Percentiles rank a stretch among this genome's conserved stretches.
Evolutionary conservation across 306 rosid species (phyloP).

Genomic region (Gillenia trifoliata): DNA sequence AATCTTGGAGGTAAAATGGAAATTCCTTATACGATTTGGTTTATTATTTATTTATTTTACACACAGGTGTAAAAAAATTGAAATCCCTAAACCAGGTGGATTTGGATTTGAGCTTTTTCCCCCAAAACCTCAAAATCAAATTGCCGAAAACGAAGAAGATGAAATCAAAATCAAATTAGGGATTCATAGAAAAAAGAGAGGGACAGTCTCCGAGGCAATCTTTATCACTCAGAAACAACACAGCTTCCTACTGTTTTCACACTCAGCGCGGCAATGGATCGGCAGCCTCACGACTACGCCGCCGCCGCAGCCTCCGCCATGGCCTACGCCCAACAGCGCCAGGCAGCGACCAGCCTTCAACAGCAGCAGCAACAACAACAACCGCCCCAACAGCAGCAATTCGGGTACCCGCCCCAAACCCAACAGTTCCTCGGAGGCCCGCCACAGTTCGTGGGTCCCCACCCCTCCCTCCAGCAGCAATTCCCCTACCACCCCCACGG

Average conservation of each 20-base stretch:
- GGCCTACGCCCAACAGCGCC: conserved; percentile 83
- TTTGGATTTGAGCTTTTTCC: neutral
- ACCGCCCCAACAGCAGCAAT: conserved; percentile 57
- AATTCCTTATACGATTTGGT: too few species aligned
- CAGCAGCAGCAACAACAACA: conserved; percentile 45
- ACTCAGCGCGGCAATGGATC: conserved; percentile 45
- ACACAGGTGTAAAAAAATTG: too few species aligned
- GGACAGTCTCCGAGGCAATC: neutral
- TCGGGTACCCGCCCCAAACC: conserved; percentile 58
- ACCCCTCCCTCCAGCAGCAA: conserved; percentile 63
- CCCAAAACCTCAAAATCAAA: neutral
- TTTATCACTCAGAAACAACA: neutral
- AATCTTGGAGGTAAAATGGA: too few species aligned
- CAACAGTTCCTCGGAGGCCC: conserved; percentile 79
- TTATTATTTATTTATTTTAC: too few species aligned
- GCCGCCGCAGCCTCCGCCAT: conserved; percentile 62
- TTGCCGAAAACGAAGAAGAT: neutral
- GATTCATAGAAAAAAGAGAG: neutral
- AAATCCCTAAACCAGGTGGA: neutral
- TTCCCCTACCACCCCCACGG: conserved; percentile 63
- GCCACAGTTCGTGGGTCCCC: conserved; percentile 64
- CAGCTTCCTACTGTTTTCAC: neutral
- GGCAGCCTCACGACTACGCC: conserved; percentile 79
- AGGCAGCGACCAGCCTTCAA: conserved; percentile 40
- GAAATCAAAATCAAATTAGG: neutral